Evolutionary conservation across 2,329 filamentous ascomycete species (phyloP).

Genomic region (Calonectria hawksworthii): DNA sequence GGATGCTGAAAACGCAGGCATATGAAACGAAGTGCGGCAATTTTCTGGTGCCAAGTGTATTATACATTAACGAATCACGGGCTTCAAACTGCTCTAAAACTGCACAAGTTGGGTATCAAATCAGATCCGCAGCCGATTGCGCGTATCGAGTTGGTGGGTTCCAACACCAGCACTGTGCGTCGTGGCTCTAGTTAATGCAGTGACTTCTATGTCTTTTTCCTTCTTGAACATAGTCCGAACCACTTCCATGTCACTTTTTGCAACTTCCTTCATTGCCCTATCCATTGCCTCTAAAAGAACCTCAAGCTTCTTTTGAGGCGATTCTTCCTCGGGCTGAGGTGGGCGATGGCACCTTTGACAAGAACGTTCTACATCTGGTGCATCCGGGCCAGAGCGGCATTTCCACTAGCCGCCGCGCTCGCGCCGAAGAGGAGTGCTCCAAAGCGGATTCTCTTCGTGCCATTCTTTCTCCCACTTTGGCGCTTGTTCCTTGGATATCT

Average conservation of each 20-base stretch:
- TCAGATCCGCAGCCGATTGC: background rate
- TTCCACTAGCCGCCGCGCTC: constrained; percentile 45
- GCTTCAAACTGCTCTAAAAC: background rate
- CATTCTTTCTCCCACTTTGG: constrained; percentile 39
- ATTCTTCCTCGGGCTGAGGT: background rate
- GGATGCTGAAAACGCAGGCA: background rate
- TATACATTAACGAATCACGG: background rate
- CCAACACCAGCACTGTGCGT: too few species aligned
- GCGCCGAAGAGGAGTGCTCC: constrained; percentile 35
- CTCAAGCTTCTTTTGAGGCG: constrained; percentile 20
- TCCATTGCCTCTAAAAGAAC: constrained; percentile 25
- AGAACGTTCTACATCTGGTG: constrained; percentile 31
- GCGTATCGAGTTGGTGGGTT: background rate
- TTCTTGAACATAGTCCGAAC: background rate
- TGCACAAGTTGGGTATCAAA: background rate
- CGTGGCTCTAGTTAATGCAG: background rate
- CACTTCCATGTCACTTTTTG: constrained; percentile 12
- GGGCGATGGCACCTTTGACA: constrained; percentile 32
- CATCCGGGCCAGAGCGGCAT: constrained; percentile 41
- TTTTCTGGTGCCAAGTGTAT: background rate
- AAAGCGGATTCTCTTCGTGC: constrained; percentile 33
- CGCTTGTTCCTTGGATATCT: background rate
- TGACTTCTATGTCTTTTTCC: background rate
- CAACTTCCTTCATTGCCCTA: constrained; percentile 35
- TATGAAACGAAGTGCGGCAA: background rate